Percentiles rank a stretch among this genome's conserved stretches.
phyloP scores from a whole-genome alignment of 257 asterid species.

The Solanum chilense region DNA sequence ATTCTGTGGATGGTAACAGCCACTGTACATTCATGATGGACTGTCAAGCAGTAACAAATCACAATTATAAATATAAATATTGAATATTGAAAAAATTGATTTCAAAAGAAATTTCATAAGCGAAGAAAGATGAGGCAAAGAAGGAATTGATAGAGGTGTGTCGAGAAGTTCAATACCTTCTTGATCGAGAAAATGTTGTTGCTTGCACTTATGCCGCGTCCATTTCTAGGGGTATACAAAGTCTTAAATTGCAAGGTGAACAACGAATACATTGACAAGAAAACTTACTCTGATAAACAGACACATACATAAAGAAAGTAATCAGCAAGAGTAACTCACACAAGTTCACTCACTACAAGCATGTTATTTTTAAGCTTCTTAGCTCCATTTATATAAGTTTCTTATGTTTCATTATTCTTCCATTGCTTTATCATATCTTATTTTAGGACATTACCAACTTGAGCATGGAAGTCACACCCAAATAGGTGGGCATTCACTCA shows the following conservation, averaged over 20 bases:
- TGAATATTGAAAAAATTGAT: background rate
- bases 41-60: background rate
- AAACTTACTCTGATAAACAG: background rate
- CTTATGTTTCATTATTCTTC: background rate
- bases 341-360: background rate
- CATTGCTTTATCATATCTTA: background rate
- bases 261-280: background rate
- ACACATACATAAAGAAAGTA: background rate
- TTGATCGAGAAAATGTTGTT: background rate
- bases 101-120: background rate
- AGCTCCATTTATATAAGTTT: background rate
- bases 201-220: background rate
- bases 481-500: background rate
- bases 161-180: background rate
- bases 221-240: background rate
- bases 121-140: background rate
- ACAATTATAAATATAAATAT: background rate
- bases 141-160: background rate
- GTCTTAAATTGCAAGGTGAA: background rate
- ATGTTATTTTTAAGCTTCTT: background rate
- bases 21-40: background rate
- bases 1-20: background rate
- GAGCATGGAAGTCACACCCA: background rate
- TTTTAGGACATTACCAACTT: background rate
- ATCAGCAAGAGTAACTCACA: background rate